Percentiles rank a stretch among this genome's conserved stretches.
These are phyloP conservation scores for Phytophthora crassamura DNA, from an alignment of 352 stramenopile genomes.

Conservation along the genomic window DNA sequence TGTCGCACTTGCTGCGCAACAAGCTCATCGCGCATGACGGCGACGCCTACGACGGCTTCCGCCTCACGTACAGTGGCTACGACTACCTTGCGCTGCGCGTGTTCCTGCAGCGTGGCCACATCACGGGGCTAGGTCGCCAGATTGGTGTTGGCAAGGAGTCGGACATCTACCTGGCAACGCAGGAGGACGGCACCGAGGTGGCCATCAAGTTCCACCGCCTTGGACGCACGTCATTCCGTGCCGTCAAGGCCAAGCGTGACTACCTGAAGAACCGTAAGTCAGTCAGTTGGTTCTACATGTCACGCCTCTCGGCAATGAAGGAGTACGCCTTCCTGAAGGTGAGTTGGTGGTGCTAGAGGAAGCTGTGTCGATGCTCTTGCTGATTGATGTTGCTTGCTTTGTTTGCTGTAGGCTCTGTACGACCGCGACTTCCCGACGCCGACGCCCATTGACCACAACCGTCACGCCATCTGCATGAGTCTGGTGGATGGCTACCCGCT, in stretches of 20 bases:
- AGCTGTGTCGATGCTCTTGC: background rate
- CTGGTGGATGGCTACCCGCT: constrained; percentile 95
- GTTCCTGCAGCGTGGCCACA: constrained; percentile 94
- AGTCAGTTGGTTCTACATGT: constrained; percentile 99
- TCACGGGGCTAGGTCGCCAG: constrained; percentile 90
- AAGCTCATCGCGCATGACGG: constrained; percentile 99
- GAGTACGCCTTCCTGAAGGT: constrained; percentile 99
- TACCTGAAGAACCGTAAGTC: constrained; percentile 97
- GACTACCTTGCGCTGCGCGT: constrained; percentile 98
- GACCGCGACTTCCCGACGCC: constrained; percentile 98
- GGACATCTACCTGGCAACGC: constrained; percentile 97
- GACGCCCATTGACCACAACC: constrained; percentile 97
- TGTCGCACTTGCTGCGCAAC: constrained; percentile 96
- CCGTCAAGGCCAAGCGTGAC: constrained; percentile 98
- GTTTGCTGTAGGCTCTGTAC: constrained; percentile 83
- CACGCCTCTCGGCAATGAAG: constrained; percentile 97
- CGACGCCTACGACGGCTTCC: constrained; percentile 97
- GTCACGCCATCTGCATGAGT: constrained; percentile 98
- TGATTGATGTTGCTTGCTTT: constrained; percentile 8
- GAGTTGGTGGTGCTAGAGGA: background rate
- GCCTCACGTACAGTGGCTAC: constrained; percentile 99
- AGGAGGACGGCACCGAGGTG: constrained; percentile 95
- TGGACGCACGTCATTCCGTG: constrained; percentile 97
- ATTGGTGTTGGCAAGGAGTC: constrained; percentile 99
- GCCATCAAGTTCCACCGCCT: constrained; percentile 99